Evolutionary conservation across 768 basidiomycete species (phyloP).

Genomic region (Termitomyces sp.): DNA sequence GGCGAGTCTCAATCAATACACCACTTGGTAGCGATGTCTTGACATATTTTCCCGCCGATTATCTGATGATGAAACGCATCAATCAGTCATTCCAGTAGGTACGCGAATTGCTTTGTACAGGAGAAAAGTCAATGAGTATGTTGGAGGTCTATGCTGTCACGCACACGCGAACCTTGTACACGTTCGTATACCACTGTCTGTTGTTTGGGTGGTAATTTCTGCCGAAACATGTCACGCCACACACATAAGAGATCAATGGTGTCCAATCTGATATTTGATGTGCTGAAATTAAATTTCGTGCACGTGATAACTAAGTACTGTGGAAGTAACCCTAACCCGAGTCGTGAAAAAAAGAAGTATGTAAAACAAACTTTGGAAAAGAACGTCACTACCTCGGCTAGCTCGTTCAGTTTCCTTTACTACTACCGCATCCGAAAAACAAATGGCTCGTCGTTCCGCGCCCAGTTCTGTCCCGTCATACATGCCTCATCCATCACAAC

Average conservation of each 20-base stretch:
- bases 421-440: not conserved
- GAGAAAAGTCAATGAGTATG: not conserved
- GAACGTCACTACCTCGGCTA: slow-evolving; percentile 2
- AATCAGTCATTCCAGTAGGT: too few species aligned
- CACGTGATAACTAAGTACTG: not conserved
- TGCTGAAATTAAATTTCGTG: too few species aligned
- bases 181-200: not conserved
- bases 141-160: not conserved
- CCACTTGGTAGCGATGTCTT: not conserved
- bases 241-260: too few species aligned
- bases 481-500: slow-evolving; percentile 40
- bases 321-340: slow-evolving; percentile 5
- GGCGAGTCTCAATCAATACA: too few species aligned
- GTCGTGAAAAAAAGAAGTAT: slow-evolving; percentile 10
- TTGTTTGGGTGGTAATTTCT: not conserved
- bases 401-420: too few species aligned
- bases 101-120: too few species aligned
- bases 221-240: too few species aligned
- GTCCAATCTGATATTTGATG: too few species aligned
- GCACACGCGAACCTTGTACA: not conserved
- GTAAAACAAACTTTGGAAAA: slow-evolving; percentile 2
- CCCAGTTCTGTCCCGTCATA: slow-evolving; percentile 50
- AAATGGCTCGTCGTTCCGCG: slow-evolving; percentile 64
- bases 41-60: too few species aligned
- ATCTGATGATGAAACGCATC: too few species aligned